Evolutionary conservation across 331 rosid species (phyloP), one percentile per base, ranked within the genome.

Genomic region (Saraca asoca): DNA sequence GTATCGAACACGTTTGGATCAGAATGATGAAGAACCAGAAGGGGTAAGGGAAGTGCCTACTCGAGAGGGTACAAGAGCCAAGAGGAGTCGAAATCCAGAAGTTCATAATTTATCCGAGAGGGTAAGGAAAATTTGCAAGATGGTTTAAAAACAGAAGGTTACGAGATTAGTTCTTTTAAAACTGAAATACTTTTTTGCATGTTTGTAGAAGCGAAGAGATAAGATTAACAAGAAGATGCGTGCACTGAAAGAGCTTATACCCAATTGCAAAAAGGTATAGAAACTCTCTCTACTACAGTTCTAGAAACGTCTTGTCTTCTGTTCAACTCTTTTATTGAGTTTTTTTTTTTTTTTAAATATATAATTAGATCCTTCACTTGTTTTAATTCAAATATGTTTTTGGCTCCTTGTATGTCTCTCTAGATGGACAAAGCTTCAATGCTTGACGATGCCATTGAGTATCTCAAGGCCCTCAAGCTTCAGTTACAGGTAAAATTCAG

Each of bases 391-490:
- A 37, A 39, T 43, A 11, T 56, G 13, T 12, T 58, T 15, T 0
- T 61, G 54, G 13, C 11, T 42, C 8, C 0, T 24, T 35, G 11
- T 17, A 2, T 48, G 18, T 42, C n/a, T n/a, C 24, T 62, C 37
- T 45, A 87, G 93, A 57, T 45, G 62, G 87, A 84, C 78, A 75
- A 77, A 62, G 85, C 70, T 58, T 81, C 93, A 39, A 77, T 83
- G 78, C 89, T 87, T 44, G 89, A 87, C 2, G 85, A 87, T 61
- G 85, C 89, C 62, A 87, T 87, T 0, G 81, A 71, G 12, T 84
- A 87, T 69, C 74, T 82, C 4, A 79, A 77, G 82, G 59, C 74
- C 55, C 86, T 87, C 31, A 78, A 87, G 75, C 69, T 77, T 75
- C 92, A 86, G 14, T 61, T 83, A 53, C 73, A 76, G 88, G 91